Conservation (phyloP, 75 land plant species). For the Pinus albicaulis region DNA sequence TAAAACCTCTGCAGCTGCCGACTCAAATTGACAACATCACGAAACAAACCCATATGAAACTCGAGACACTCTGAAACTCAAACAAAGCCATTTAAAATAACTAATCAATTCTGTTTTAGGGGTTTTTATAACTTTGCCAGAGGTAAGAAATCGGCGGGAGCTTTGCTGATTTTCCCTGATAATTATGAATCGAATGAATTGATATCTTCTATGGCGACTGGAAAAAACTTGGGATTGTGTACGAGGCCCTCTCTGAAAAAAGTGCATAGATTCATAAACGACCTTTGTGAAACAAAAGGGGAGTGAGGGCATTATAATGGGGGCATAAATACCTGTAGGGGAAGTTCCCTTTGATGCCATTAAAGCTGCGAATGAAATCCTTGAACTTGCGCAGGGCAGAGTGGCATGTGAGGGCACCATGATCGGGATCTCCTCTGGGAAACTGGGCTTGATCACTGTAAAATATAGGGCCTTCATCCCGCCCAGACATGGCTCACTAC, state of each 20-base stretch:
- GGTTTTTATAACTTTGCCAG: conserved; percentile 36
- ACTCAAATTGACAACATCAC: conserved; percentile 63
- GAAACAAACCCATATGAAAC: neutral
- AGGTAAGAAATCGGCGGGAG: conserved; percentile 88
- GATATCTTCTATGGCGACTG: conserved; percentile 80
- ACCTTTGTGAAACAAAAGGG: neutral
- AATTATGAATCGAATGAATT: conserved; percentile 71
- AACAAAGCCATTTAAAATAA: no score
- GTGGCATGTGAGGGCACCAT: conserved; percentile 52
- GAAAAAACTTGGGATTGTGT: conserved; percentile 61
- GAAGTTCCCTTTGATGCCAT: conserved; percentile 59
- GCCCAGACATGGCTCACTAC: conserved; percentile 68
- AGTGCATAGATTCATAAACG: neutral
- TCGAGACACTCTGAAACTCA: neutral
- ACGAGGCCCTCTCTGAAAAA: conserved; percentile 73
- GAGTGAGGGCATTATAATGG: neutral
- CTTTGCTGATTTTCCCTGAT: conserved; percentile 55
- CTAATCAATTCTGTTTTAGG: no score
- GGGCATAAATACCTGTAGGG: conserved; percentile 56
- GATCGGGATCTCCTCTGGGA: conserved; percentile 41
- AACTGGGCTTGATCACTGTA: conserved; percentile 98
- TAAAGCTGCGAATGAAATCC: conserved; percentile 87
- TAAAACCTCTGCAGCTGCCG: conserved; percentile 84
- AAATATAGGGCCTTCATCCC: conserved; percentile 97
- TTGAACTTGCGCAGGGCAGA: conserved; percentile 83